These are phyloP conservation scores for Decorospora gaudefroyi DNA, from an alignment of 2,329 filamentous ascomycete genomes.

Conservation along the genomic window DNA sequence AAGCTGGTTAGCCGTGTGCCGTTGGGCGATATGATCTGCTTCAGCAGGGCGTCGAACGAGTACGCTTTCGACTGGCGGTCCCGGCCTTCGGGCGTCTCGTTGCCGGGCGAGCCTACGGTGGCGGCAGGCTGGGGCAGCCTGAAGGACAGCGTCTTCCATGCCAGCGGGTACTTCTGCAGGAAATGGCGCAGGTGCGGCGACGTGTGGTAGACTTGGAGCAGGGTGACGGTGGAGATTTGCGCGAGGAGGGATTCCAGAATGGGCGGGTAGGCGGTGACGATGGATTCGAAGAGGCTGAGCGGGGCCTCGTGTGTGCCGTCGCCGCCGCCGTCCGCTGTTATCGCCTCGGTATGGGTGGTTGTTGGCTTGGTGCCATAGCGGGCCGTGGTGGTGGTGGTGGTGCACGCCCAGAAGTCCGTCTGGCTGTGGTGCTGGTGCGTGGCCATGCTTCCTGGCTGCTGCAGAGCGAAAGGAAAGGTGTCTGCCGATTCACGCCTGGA, in stretches of 20 bases:
- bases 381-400: too few species aligned
- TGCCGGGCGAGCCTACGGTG: conserved; percentile 45
- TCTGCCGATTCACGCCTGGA: conserved; percentile 31
- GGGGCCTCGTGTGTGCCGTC: conserved; percentile 9
- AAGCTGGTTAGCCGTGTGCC: conserved; percentile 61
- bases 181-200: conserved; percentile 60
- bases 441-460: conserved; percentile 36
- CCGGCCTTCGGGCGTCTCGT: conserved; percentile 47
- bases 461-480: conserved; percentile 20
- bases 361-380: conserved; percentile 2
- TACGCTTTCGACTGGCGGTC: conserved; percentile 61
- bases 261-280: conserved; percentile 61
- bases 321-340: conserved; percentile 4
- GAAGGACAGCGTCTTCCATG: conserved; percentile 65
- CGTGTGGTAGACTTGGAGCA: conserved; percentile 63
- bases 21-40: conserved; percentile 60
- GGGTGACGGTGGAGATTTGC: conserved; percentile 60
- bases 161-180: conserved; percentile 61
- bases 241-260: conserved; percentile 63
- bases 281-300: conserved; percentile 56
- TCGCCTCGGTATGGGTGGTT: conserved; percentile 10
- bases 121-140: conserved; percentile 54
- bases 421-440: conserved; percentile 22
- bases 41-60: conserved; percentile 62
- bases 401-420: conserved; percentile 26